These are phyloP conservation scores for Pleurotus ostreatus DNA, from an alignment of 768 basidiomycete species.

Conservation along the genomic window DNA sequence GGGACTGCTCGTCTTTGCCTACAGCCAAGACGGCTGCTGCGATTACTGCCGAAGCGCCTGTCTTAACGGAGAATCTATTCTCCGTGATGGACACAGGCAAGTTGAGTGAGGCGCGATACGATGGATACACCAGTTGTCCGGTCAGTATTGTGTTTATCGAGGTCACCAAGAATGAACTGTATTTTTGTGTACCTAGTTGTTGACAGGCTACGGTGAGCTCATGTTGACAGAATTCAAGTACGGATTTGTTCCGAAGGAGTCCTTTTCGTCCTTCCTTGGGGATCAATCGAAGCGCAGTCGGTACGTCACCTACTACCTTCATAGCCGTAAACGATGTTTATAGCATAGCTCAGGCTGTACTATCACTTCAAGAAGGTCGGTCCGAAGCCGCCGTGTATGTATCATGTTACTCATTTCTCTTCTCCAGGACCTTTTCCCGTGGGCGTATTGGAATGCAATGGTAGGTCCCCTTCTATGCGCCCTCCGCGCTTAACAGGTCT, in stretches of 20 bases:
- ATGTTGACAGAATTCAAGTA: constrained; percentile 96
- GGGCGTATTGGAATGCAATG: constrained; percentile 75
- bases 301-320: constrained; percentile 32
- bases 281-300: constrained; percentile 76
- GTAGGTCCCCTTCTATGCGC: constrained; percentile 28
- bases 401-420: constrained; percentile 11
- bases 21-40: constrained; percentile 97
- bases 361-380: constrained; percentile 84
- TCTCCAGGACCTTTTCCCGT: constrained; percentile 60
- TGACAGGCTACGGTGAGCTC: constrained; percentile 77
- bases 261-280: constrained; percentile 57
- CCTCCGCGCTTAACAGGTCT: constrained; percentile 15
- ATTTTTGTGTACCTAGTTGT: constrained; percentile 40
- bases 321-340: neutral
- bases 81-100: constrained; percentile 71
- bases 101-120: constrained; percentile 66
- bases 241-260: constrained; percentile 82
- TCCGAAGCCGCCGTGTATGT: neutral
- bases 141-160: constrained; percentile 30
- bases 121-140: constrained; percentile 88
- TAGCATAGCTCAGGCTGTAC: constrained; percentile 48
- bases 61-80: constrained; percentile 85
- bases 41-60: constrained; percentile 86
- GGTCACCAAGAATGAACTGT: neutral
- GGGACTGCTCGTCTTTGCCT: constrained; percentile 90